A percentile compares a stretch with the other conserved stretches of the same genome.
Evolutionary conservation across 257 asterid genomes (phyloP).

Genomic region (Linderniella brevidens): DNA sequence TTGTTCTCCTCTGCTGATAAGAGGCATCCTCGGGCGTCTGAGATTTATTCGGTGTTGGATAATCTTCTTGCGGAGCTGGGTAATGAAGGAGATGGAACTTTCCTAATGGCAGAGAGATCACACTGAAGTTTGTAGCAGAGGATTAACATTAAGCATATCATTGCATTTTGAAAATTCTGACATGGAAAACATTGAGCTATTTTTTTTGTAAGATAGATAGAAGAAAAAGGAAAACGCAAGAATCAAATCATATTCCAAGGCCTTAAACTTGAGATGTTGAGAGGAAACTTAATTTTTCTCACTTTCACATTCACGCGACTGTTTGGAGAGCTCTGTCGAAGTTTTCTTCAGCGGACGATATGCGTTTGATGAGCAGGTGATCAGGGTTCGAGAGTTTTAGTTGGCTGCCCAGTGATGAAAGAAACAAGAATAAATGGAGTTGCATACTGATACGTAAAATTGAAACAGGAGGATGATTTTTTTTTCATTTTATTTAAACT

Average conservation of each 20-base stretch:
- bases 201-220: no score
- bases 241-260: no score
- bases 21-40: constrained; percentile 41
- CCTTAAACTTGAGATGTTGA: no score
- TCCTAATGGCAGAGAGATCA: no score
- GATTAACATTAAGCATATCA: no score
- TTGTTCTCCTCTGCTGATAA: constrained; percentile 66
- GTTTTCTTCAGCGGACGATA: constrained; percentile 49
- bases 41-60: constrained; percentile 32
- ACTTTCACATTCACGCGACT: constrained; percentile 24
- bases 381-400: constrained; percentile 70
- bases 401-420: constrained; percentile 38
- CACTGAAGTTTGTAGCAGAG: no score
- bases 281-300: no score
- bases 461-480: no score
- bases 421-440: background rate
- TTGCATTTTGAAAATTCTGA: no score
- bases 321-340: constrained; percentile 79
- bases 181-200: no score
- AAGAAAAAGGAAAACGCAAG: no score
- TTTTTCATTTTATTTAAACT: background rate
- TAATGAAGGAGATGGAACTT: constrained; percentile 21
- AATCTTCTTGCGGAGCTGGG: constrained; percentile 48
- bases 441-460: background rate
- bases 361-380: constrained; percentile 56